Conservation (phyloP, 2,329 filamentous ascomycete genomes). For the Fusarium devonianum region DNA sequence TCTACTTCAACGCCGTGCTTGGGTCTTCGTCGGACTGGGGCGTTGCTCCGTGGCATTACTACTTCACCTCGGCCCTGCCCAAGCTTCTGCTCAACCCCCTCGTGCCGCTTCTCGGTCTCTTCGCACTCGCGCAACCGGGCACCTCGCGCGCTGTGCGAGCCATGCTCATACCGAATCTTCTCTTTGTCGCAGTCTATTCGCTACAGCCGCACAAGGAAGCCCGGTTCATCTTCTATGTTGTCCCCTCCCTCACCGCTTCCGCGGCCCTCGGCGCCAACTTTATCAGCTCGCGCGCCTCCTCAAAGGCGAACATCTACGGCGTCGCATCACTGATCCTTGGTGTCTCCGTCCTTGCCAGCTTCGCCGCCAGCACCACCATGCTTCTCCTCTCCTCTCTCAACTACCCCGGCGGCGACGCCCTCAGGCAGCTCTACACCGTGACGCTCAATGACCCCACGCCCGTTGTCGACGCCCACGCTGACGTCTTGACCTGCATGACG, state of each 20-base stretch:
- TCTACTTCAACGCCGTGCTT: constrained; percentile 88
- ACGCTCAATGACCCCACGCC: constrained; percentile 35
- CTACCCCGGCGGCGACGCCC: constrained; percentile 88
- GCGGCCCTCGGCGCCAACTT: constrained; percentile 77
- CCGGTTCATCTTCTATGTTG: constrained; percentile 89
- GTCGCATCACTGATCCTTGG: constrained; percentile 63
- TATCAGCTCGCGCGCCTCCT: constrained; percentile 67
- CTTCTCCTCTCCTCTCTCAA: constrained; percentile 85
- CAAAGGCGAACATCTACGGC: constrained; percentile 65
- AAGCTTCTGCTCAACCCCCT: constrained; percentile 84
- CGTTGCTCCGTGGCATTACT: constrained; percentile 83
- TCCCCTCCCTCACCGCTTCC: constrained; percentile 81
- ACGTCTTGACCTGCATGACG: constrained; percentile 74
- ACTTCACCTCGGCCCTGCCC: constrained; percentile 82
- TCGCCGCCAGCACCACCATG: constrained; percentile 69
- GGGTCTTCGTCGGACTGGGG: constrained; percentile 90
- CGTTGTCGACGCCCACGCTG: constrained; percentile 62
- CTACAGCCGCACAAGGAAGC: constrained; percentile 94
- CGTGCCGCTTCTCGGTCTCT: constrained; percentile 61
- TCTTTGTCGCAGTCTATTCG: constrained; percentile 83
- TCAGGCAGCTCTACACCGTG: constrained; percentile 60
- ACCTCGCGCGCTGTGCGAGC: constrained; percentile 53
- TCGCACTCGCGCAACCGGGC: constrained; percentile 58
- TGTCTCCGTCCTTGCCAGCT: constrained; percentile 65
- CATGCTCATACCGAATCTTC: constrained; percentile 70